Evolutionary conservation across 129 eudicot species (phyloP).

Genomic region (Heracleum sosnowskyi): DNA sequence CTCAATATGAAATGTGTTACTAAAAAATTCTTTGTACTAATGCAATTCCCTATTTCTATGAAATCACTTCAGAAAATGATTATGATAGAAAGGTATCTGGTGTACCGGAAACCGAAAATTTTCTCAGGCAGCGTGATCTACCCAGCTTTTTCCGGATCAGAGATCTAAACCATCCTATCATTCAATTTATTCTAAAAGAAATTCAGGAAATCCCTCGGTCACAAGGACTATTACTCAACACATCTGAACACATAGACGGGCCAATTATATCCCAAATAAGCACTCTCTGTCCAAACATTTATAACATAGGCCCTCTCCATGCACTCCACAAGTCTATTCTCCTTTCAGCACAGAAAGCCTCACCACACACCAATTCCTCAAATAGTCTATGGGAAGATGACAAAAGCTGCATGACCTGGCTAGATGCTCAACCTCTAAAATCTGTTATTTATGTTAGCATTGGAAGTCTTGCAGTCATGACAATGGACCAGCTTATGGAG

Average conservation of each 20-base stretch:
- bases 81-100: conserved; percentile 25
- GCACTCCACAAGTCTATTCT: conserved; percentile 29
- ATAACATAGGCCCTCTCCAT: conserved; percentile 45
- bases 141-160: conserved; percentile 32
- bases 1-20: neutral
- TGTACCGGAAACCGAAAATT: conserved; percentile 32
- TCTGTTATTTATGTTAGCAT: conserved; percentile 51
- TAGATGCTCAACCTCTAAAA: conserved; percentile 32
- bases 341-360: neutral
- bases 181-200: conserved; percentile 19
- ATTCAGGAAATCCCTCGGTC: conserved; percentile 24
- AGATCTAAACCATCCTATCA: conserved; percentile 9
- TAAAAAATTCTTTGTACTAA: neutral
- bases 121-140: conserved; percentile 42
- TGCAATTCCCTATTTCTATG: neutral
- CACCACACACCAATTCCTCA: conserved; percentile 12
- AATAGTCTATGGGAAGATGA: conserved; percentile 55
- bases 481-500: conserved; percentile 37
- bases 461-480: conserved; percentile 35
- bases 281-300: conserved; percentile 27
- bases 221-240: conserved; percentile 36
- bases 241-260: conserved; percentile 38
- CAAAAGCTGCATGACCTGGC: conserved; percentile 42
- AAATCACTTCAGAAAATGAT: conserved; percentile 18
- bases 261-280: conserved; percentile 29